These are phyloP conservation scores for Penicillium oxalicum DNA, from an alignment of 2,329 filamentous ascomycete species.

Conservation along the genomic window DNA sequence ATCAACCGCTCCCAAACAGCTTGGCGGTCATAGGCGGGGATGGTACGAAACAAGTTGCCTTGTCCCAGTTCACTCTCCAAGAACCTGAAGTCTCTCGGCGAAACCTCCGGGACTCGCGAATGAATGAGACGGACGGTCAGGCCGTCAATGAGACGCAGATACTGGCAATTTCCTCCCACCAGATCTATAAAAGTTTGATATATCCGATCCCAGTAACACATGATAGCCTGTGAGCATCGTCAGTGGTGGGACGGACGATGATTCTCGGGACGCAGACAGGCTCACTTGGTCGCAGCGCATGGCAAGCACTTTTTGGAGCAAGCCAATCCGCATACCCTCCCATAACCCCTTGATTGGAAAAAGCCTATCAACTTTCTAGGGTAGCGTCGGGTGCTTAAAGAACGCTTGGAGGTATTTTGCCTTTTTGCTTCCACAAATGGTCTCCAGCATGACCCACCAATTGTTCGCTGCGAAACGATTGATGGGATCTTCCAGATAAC, in stretches of 20 bases:
- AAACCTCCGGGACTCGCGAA: slow-evolving; percentile 8
- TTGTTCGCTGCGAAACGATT: slow-evolving; percentile 5
- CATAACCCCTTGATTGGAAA: slow-evolving; percentile 7
- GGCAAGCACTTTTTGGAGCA: slow-evolving; percentile 9
- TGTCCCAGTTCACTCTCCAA: not conserved
- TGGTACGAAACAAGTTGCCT: not conserved
- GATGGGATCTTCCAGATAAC: slow-evolving; percentile 1
- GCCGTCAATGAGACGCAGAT: slow-evolving; percentile 4
- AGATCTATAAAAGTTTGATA: not conserved
- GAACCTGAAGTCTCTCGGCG: not conserved
- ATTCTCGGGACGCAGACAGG: not conserved
- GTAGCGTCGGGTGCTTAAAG: not conserved
- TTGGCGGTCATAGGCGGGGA: not conserved
- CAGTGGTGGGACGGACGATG: not conserved
- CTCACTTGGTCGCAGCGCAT: slow-evolving; percentile 11
- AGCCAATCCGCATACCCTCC: slow-evolving; percentile 10
- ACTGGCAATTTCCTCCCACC: not conserved
- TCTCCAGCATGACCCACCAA: slow-evolving; percentile 12
- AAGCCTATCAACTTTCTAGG: slow-evolving; percentile 6
- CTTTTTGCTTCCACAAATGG: slow-evolving; percentile 6
- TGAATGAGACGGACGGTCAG: slow-evolving; percentile 5
- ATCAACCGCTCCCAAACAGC: slow-evolving; percentile 5
- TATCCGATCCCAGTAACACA: not conserved
- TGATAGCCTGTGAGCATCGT: not conserved
- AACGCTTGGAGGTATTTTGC: slow-evolving; percentile 7